phyloP scores from a whole-genome alignment of 164 flowering plant genomes.

The Kalanchoe fedtschenkoi region DNA sequence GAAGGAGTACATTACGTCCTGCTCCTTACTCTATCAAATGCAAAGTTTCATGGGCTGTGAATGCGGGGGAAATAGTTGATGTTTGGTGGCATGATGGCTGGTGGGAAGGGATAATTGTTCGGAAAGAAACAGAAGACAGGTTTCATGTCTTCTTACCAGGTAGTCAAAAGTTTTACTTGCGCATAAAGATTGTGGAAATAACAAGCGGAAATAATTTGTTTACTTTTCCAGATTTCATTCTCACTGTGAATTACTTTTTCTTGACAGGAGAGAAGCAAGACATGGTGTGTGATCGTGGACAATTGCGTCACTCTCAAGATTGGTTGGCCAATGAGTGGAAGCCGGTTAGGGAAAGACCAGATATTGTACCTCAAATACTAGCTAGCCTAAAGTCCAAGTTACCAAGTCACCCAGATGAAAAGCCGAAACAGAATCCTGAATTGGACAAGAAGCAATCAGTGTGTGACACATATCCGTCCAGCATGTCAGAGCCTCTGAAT shows the following conservation, averaged over 20 bases:
- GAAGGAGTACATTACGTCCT: conserved; percentile 59
- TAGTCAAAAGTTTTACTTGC: conserved; percentile 13
- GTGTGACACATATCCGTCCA: conserved; percentile 7
- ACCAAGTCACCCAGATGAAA: conserved; percentile 5
- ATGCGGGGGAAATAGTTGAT: conserved; percentile 61
- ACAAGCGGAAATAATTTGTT: not conserved
- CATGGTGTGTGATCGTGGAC: conserved; percentile 17
- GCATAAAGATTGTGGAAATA: not conserved
- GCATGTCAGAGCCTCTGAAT: not conserved
- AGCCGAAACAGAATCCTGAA: not conserved
- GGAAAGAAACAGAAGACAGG: conserved; percentile 31
- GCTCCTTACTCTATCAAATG: conserved; percentile 16
- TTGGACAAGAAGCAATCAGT: not conserved
- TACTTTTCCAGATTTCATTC: not conserved
- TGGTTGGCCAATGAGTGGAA: conserved; percentile 58
- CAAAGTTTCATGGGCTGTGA: conserved; percentile 20
- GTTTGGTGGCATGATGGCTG: conserved; percentile 87
- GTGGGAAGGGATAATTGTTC: conserved; percentile 94
- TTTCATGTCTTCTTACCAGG: conserved; percentile 69
- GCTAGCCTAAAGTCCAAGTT: conserved; percentile 9
- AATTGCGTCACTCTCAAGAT: conserved; percentile 63
- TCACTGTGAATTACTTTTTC: not conserved
- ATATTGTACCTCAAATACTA: conserved; percentile 25
- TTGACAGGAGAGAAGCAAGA: conserved; percentile 47
- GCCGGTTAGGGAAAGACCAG: conserved; percentile 35